Conservation (phyloP, 1,139 yeast species). For the Geotrichum carabidarum region DNA sequence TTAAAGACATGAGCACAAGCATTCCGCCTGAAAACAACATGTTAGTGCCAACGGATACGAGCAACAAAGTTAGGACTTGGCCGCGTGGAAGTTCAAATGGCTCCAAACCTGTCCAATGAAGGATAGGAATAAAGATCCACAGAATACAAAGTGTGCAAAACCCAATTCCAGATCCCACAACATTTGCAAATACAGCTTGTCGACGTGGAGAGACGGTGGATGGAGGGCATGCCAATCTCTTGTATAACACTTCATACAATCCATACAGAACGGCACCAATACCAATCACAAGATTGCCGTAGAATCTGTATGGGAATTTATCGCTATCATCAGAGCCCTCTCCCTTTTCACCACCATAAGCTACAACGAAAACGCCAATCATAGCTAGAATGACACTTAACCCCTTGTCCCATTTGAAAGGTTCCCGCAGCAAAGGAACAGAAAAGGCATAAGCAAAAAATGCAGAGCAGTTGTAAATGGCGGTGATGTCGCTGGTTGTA, state of each 20-base stretch:
- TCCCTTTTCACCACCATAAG: slow-evolving; percentile 54
- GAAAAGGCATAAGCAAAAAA: slow-evolving; percentile 85
- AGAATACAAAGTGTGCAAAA: slow-evolving; percentile 50
- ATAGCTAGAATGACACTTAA: slow-evolving; percentile 68
- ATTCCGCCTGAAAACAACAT: slow-evolving; percentile 67
- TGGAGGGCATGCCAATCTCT: slow-evolving; percentile 72
- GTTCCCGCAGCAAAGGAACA: slow-evolving; percentile 63
- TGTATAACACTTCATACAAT: slow-evolving; percentile 77
- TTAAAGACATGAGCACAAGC: slow-evolving; percentile 72
- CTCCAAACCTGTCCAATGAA: slow-evolving; percentile 55
- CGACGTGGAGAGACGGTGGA: slow-evolving; percentile 50
- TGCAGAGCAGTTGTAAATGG: slow-evolving; percentile 85
- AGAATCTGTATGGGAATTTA: slow-evolving; percentile 54
- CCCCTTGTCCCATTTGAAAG: slow-evolving; percentile 59
- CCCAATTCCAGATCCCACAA: slow-evolving; percentile 57
- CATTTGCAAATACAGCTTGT: slow-evolving; percentile 55
- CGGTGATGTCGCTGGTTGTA: slow-evolving; percentile 81
- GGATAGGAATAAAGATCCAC: slow-evolving; percentile 47
- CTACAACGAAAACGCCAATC: slow-evolving; percentile 71
- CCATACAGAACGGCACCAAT: slow-evolving; percentile 82
- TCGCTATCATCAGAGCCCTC: slow-evolving; percentile 28
- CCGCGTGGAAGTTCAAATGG: slow-evolving; percentile 52
- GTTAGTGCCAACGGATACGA: slow-evolving; percentile 52
- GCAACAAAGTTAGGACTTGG: slow-evolving; percentile 41
- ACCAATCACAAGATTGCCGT: slow-evolving; percentile 69